Percentiles rank a stretch among this genome's conserved stretches.
These are phyloP conservation scores for Leccinum huronense DNA, from an alignment of 1,284 basidiomycete genomes.

Conservation along the genomic window DNA sequence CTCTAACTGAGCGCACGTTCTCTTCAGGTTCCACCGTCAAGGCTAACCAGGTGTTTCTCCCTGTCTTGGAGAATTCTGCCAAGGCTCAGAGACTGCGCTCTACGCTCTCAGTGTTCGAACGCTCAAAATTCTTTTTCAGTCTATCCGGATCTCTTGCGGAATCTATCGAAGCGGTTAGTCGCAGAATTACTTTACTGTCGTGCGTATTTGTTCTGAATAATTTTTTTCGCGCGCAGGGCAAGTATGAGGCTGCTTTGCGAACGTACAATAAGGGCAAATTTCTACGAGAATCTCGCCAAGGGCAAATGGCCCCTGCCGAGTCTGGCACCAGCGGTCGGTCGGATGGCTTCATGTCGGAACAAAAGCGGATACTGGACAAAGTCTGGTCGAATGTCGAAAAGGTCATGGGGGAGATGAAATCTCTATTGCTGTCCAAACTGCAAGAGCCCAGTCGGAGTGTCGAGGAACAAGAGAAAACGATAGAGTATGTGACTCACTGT, in stretches of 20 bases:
- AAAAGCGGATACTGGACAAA: conserved; percentile 91
- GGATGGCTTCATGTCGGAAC: conserved; percentile 67
- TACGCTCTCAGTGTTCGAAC: conserved; percentile 93
- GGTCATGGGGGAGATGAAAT: conserved; percentile 91
- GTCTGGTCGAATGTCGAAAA: conserved; percentile 96
- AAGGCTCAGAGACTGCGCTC: conserved; percentile 93
- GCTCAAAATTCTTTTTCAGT: conserved; percentile 99
- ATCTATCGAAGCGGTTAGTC: conserved; percentile 79
- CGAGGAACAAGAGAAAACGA: conserved; percentile 96
- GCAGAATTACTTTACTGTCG: not conserved
- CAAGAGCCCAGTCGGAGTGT: conserved; percentile 77
- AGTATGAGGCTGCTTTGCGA: conserved; percentile 90
- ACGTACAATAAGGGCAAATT: conserved; percentile 98
- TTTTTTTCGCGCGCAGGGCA: conserved; percentile 54
- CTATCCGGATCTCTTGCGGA: conserved; percentile 91
- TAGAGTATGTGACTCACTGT: conserved; percentile 66
- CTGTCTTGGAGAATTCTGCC: conserved; percentile 93
- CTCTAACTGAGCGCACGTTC: conserved; percentile 8
- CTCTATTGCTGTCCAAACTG: conserved; percentile 72
- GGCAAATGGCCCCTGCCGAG: conserved; percentile 72
- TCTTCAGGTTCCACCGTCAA: conserved; percentile 75
- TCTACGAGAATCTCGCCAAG: conserved; percentile 76
- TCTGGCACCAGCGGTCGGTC: conserved; percentile 53
- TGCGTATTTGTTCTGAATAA: conserved; percentile 9
- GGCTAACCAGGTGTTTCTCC: conserved; percentile 94